Evolutionary conservation across 768 basidiomycete genomes (phyloP), one percentile per base, ranked within the genome.

Genomic region (Lanmaoa rubissima): DNA sequence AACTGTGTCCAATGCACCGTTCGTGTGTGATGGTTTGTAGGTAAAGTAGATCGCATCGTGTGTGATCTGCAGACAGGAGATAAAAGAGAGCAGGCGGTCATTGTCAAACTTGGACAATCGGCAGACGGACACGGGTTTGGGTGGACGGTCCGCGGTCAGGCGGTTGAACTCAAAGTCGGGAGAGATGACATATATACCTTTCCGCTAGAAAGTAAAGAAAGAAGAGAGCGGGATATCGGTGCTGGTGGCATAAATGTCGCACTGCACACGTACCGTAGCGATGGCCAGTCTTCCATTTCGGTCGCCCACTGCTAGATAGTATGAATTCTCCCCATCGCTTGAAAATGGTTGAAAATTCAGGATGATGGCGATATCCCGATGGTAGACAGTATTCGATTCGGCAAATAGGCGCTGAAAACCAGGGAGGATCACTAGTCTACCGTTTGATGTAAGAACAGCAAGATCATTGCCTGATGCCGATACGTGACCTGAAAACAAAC

Each of bases 61-160:
- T 0, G 81, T 80, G 71, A 84, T 75, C 63, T 84, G 82, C 21
- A 85, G 73, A 61, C 82, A 85, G 26, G 76, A 75, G n/a, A 83
- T 63, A 36, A 41, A 58, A 21, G 63, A 53, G n/a, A 68, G 61
- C 24, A 58, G 39, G 34, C 43, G 56, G 0, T 40, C 55, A 38
- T 57, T 35, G 19, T 71, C 63, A 46, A 65, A 53, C 55, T 58
- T 17, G 50, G 28, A 48, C 39, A 67, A 17, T 21, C 62, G 55
- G 35, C 55, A 61, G 54, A 71, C 60, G 17, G 62, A 62, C 28
- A 76, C 40, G 61, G 63, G 62, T 73, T 64, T 61, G 63, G 76
- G 24, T 71, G 68, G 60, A 3, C 71, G 71, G 21, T 63, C 66
- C 57, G 75, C 49, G 32, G 59, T 54, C 31, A 67, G 35, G 26